Percentiles rank a stretch among this genome's conserved stretches.
Conservation (phyloP, 768 basidiomycete genomes). For the Phanerodontia chrysosporium region DNA sequence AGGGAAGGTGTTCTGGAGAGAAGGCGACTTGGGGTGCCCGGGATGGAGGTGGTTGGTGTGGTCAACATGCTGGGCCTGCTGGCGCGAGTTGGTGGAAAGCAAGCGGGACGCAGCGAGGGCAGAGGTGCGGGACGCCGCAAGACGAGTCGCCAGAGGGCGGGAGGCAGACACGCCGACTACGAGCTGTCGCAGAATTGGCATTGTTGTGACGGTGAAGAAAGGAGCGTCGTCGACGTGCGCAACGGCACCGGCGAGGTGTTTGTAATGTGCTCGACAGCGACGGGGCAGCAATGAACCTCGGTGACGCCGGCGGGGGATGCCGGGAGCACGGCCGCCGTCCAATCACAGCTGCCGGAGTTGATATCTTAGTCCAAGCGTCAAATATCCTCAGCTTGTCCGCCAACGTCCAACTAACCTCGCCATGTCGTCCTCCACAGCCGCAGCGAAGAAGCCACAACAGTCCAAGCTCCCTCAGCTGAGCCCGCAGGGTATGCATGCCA, state of each 20-base stretch:
- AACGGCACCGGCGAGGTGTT: conserved; percentile 18
- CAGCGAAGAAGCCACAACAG: conserved; percentile 49
- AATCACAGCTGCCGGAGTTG: conserved; percentile 38
- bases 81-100: conserved; percentile 37
- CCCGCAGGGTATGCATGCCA: conserved; percentile 62
- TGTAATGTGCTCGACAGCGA: conserved; percentile 20
- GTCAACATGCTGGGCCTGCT: conserved; percentile 16
- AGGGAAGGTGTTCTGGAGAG: conserved; percentile 19
- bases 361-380: conserved; percentile 8
- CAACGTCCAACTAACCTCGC: conserved; percentile 11
- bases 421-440: conserved; percentile 37
- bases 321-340: conserved; percentile 30
- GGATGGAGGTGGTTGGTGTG: conserved; percentile 20
- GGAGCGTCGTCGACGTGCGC: conserved; percentile 10
- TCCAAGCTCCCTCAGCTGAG: conserved; percentile 54
- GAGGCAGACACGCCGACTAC: conserved; percentile 50
- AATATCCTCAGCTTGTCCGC: background rate
- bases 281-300: conserved; percentile 23
- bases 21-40: conserved; percentile 24
- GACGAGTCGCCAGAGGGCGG: conserved; percentile 32
- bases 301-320: conserved; percentile 23
- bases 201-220: conserved; percentile 24
- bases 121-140: conserved; percentile 26
- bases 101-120: conserved; percentile 46
- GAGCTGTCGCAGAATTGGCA: conserved; percentile 55